Evolutionary conservation across 2,329 filamentous ascomycete genomes (phyloP).

Genomic region (Calonectria multiphialidica): DNA sequence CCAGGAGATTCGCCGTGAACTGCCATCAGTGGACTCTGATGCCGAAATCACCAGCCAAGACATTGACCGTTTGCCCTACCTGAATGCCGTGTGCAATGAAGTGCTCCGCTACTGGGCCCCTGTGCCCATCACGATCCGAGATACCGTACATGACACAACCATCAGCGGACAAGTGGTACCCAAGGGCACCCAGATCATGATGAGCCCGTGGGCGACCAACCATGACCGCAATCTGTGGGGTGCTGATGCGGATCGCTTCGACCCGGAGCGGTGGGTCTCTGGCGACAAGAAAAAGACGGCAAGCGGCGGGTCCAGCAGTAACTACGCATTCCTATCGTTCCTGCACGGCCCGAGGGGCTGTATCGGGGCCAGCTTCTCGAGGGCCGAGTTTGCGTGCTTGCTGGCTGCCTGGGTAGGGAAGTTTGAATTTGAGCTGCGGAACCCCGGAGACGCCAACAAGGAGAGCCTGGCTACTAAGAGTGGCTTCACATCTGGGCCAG

Average conservation of each 20-base stretch:
- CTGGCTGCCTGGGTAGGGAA: conserved; percentile 81
- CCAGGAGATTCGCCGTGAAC: conserved; percentile 71
- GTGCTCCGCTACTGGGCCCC: conserved; percentile 80
- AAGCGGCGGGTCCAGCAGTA: conserved; percentile 78
- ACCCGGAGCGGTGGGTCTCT: conserved; percentile 81
- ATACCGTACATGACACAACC: conserved; percentile 72
- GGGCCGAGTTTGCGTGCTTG: conserved; percentile 86
- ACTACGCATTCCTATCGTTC: conserved; percentile 86
- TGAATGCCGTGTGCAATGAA: conserved; percentile 84
- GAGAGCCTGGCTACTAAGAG: conserved; percentile 75
- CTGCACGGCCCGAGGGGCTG: conserved; percentile 88
- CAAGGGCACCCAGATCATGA: conserved; percentile 76
- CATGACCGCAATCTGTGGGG: conserved; percentile 80
- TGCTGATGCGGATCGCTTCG: conserved; percentile 77
- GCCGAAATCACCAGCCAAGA: conserved; percentile 56
- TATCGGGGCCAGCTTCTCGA: conserved; percentile 85
- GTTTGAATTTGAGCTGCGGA: conserved; percentile 72
- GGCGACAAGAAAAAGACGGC: conserved; percentile 60
- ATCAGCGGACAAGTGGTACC: conserved; percentile 76
- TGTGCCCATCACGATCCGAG: conserved; percentile 77
- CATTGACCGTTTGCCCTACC: conserved; percentile 81
- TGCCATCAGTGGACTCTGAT: conserved; percentile 62
- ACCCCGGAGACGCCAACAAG: conserved; percentile 74
- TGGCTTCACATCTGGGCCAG: conserved; percentile 80
- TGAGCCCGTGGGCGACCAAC: conserved; percentile 78